phyloP scores from a whole-genome alignment of 1,284 basidiomycete genomes.

The Rhodotorula sp. region DNA sequence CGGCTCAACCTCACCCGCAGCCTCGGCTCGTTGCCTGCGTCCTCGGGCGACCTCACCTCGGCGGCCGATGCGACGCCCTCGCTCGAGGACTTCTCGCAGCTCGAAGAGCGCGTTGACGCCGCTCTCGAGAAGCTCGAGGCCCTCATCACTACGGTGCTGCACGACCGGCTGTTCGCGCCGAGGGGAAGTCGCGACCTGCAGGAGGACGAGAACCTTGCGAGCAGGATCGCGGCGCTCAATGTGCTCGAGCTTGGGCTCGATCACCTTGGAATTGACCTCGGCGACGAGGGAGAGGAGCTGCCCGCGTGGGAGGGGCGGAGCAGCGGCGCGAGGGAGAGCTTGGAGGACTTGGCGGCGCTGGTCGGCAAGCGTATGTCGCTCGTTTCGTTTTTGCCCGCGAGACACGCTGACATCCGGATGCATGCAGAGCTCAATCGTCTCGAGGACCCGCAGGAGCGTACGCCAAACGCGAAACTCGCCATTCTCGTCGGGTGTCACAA shows the following conservation, averaged over 20 bases:
- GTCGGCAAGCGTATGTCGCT: slow-evolving; percentile 71
- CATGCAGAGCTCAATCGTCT: slow-evolving; percentile 65
- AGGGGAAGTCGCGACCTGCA: slow-evolving; percentile 72
- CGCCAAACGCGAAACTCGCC: slow-evolving; percentile 75
- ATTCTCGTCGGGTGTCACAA: slow-evolving; percentile 80
- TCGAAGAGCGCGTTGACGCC: slow-evolving; percentile 39
- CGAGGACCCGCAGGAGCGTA: slow-evolving; percentile 60
- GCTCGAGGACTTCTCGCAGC: slow-evolving; percentile 25
- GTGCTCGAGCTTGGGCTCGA: slow-evolving; percentile 80
- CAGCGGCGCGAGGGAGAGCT: slow-evolving; percentile 57
- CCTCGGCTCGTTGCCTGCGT: slow-evolving; percentile 9
- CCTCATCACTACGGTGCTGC: slow-evolving; percentile 29
- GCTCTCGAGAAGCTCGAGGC: slow-evolving; percentile 40
- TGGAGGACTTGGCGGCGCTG: slow-evolving; percentile 66
- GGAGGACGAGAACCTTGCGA: slow-evolving; percentile 83
- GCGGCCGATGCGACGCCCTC: neutral
- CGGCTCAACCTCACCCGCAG: slow-evolving; percentile 28
- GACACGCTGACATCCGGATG: slow-evolving; percentile 13
- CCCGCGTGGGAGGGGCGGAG: slow-evolving; percentile 49
- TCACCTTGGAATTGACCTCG: slow-evolving; percentile 78
- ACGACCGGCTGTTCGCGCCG: slow-evolving; percentile 60
- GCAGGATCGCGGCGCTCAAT: slow-evolving; percentile 84
- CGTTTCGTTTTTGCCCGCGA: neutral
- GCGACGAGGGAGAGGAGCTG: slow-evolving; percentile 49
- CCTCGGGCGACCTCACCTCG: neutral